Evolutionary conservation across 768 basidiomycete species (phyloP).

Genomic region (Dendrothele bispora): DNA sequence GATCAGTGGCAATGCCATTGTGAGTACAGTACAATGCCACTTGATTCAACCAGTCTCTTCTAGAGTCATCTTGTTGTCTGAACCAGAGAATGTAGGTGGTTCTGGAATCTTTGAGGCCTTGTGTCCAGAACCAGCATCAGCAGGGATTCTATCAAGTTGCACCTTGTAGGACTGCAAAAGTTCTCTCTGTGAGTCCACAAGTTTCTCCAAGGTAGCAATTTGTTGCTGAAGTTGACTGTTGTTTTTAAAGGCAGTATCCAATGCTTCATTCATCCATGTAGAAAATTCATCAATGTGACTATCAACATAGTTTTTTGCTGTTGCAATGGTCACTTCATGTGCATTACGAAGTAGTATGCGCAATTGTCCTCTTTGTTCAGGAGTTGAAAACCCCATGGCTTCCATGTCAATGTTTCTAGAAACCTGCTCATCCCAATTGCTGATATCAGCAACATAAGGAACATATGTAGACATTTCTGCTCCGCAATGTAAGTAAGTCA

Average conservation of each 20-base stretch:
- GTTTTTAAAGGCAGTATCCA: not conserved
- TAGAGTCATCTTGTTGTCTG: not conserved
- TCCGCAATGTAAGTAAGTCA: too few relatives aligned
- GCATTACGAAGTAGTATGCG: not conserved
- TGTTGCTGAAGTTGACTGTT: not conserved
- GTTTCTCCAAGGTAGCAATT: not conserved
- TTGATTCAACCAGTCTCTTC: conserved; percentile 3
- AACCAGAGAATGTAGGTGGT: not conserved
- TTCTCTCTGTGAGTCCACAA: not conserved
- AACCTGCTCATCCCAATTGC: not conserved
- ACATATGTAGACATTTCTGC: not conserved
- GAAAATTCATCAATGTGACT: not conserved
- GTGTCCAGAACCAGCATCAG: too few relatives aligned
- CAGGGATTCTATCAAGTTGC: not conserved
- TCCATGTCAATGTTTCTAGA: not conserved
- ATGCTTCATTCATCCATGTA: not conserved
- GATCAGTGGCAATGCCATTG: not conserved
- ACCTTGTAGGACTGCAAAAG: not conserved
- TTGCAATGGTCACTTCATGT: not conserved
- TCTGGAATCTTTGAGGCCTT: not conserved
- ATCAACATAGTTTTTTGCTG: not conserved
- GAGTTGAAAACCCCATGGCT: not conserved
- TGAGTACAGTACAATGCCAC: not conserved
- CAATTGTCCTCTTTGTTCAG: not conserved
- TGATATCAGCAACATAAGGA: not conserved